Conservation (phyloP, 441 rosid genomes). For the Corymbia citriodora region DNA sequence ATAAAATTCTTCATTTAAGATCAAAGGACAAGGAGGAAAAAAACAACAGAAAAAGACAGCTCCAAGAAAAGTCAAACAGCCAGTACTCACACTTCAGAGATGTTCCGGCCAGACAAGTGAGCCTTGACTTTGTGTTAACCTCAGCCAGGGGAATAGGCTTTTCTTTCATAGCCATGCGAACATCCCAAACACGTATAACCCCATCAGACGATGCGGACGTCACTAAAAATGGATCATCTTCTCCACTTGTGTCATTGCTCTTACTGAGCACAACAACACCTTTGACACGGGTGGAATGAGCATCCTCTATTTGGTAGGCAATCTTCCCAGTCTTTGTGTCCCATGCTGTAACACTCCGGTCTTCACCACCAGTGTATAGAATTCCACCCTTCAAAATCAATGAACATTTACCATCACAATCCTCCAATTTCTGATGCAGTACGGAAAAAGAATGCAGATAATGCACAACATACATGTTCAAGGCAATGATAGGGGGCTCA, state of each 20-base stretch:
- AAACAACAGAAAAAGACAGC: not conserved
- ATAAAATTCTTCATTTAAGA: not conserved
- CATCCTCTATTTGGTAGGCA: constrained; percentile 69
- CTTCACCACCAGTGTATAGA: constrained; percentile 88
- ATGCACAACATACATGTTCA: not conserved
- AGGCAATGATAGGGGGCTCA: not conserved
- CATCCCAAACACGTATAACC: constrained; percentile 87
- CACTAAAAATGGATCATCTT: constrained; percentile 62
- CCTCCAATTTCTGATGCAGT: not conserved
- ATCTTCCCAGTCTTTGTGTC: constrained; percentile 74
- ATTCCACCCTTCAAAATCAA: constrained; percentile 51
- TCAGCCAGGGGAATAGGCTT: constrained; percentile 76
- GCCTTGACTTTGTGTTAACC: constrained; percentile 76
- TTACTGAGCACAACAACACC: constrained; percentile 72
- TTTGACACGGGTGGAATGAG: constrained; percentile 82
- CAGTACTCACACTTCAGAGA: constrained; percentile 66
- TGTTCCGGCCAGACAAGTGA: constrained; percentile 92
- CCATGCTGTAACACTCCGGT: constrained; percentile 82
- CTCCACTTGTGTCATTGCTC: constrained; percentile 31
- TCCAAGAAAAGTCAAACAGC: not conserved
- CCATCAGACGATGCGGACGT: constrained; percentile 95
- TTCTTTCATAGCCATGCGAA: constrained; percentile 62
- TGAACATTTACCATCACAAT: not conserved
- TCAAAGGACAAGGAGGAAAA: not conserved
- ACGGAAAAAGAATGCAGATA: not conserved